phyloP scores from a whole-genome alignment of 805 yeast genomes.

The Zygoascus flipseniorum region DNA sequence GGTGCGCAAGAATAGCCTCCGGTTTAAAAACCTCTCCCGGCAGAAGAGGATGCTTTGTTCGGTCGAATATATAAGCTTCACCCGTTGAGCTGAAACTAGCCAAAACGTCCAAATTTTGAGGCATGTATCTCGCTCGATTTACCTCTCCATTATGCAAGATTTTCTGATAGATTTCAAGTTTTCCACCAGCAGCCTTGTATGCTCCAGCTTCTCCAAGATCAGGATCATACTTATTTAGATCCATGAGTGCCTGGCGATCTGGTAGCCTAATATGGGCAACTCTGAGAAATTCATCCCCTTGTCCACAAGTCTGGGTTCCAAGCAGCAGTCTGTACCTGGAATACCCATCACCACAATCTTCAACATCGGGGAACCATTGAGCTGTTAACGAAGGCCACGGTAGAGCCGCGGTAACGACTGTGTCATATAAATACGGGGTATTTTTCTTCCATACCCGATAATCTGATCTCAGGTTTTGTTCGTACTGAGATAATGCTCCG shows the following conservation, averaged over 20 bases:
- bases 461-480: conserved; percentile 13
- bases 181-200: conserved; percentile 22
- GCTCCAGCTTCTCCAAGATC: conserved; percentile 30
- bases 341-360: conserved; percentile 17
- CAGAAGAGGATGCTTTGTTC: conserved; percentile 67
- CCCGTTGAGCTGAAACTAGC: conserved; percentile 67
- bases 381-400: conserved; percentile 58
- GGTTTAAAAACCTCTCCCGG: conserved; percentile 36
- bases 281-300: conserved; percentile 40
- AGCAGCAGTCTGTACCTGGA: conserved; percentile 36
- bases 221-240: conserved; percentile 30
- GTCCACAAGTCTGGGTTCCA: conserved; percentile 59
- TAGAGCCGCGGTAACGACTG: conserved; percentile 43
- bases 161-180: conserved; percentile 42
- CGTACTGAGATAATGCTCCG: background rate
- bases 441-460: conserved; percentile 57
- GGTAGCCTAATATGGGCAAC: conserved; percentile 28
- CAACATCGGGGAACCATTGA: conserved; percentile 55
- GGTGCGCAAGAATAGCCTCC: conserved; percentile 41
- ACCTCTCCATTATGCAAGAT: conserved; percentile 67
- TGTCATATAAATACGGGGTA: conserved; percentile 46
- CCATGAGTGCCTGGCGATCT: background rate
- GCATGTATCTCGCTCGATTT: conserved; percentile 64
- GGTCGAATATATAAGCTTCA: conserved; percentile 57
- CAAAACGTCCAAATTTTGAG: conserved; percentile 78